Base-by-base conservation (phyloP, 139 green algal species). In the Chara braunii region DNA sequence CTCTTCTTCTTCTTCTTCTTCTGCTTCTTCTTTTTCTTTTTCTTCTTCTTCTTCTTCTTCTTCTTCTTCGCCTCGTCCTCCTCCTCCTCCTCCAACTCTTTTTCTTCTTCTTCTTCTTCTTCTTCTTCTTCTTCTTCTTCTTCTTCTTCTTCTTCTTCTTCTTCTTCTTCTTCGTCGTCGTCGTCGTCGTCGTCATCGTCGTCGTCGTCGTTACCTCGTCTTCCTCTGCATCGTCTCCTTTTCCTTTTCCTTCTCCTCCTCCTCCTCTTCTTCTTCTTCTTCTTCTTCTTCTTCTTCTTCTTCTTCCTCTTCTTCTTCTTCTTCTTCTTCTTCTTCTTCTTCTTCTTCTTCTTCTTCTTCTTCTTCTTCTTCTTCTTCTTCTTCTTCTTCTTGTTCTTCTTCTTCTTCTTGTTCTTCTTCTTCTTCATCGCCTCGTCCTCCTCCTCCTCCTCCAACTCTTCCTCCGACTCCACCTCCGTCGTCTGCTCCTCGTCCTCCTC, bases 121-220 rank as follows among this genome's bases (percentile, higher is more conserved):
- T 48, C 40, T 48, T 48, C 40, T 48, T 48, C 40, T 48, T 48
- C 40, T 48, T 48, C 40, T 48, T 48, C 40, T 48, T 48, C 40
- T 48, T 48, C 40, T 48, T 48, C 40, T 48, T 48, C 40, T 48
- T 48, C 40, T 48, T 48, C 40, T 48, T 48, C 40, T 48, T 48
- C 40, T 48, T 48, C 40, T 48, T 48, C n/a, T n/a, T n/a, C n/a
- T n/a, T n/a, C n/a, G n/a, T n/a, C n/a, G n/a, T n/a, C n/a, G n/a
- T n/a, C n/a, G 18, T 48, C n/a, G n/a, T n/a, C n/a, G n/a, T n/a
- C n/a, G n/a, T n/a, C n/a, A n/a, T n/a, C n/a, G n/a, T n/a, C n/a
- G n/a, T n/a, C n/a, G n/a, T n/a, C n/a, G n/a, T n/a, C n/a, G n/a
- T n/a, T n/a, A n/a, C n/a, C n/a, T 48, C 40, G 18, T 48, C 40